Conservation (phyloP, 257 asterid genomes). For the Gynochthodes officinalis region DNA sequence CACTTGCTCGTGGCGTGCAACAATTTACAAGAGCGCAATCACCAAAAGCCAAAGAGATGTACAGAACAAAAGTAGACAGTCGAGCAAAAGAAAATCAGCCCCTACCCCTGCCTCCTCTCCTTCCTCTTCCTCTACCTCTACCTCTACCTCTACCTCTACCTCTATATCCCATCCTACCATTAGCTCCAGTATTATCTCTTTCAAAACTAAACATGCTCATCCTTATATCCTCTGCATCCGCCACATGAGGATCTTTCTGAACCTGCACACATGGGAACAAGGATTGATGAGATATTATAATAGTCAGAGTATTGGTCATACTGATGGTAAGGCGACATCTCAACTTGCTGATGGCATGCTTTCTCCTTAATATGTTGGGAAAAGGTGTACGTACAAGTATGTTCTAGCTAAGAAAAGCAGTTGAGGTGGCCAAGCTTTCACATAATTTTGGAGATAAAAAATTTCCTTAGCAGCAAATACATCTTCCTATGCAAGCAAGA, state of each 20-base stretch:
- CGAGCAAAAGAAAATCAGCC: slow-evolving; percentile 16
- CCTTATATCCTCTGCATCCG: slow-evolving; percentile 57
- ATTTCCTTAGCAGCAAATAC: background rate
- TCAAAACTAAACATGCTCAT: slow-evolving; percentile 75
- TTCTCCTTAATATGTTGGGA: background rate
- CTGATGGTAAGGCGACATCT: background rate
- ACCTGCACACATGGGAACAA: slow-evolving; percentile 37
- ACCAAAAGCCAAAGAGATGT: background rate
- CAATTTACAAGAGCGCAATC: background rate
- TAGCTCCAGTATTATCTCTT: slow-evolving; percentile 43
- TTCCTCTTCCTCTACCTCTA: slow-evolving; percentile 46
- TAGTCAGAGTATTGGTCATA: background rate
- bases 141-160: slow-evolving; percentile 75
- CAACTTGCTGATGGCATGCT: background rate
- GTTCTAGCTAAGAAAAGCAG: background rate
- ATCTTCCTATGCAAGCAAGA: background rate
- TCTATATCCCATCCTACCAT: slow-evolving; percentile 44
- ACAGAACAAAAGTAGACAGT: background rate
- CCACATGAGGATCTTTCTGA: slow-evolving; percentile 33
- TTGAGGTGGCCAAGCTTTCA: background rate
- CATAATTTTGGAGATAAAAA: background rate
- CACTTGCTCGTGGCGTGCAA: background rate
- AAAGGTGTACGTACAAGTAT: background rate
- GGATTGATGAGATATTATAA: background rate
- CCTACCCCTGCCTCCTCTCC: slow-evolving; percentile 49